A percentile compares a stretch with the other conserved stretches of the same genome.
These are phyloP conservation scores for Ophiostoma tasmaniense DNA, from an alignment of 2,329 filamentous ascomycete species.

Conservation along the genomic window DNA sequence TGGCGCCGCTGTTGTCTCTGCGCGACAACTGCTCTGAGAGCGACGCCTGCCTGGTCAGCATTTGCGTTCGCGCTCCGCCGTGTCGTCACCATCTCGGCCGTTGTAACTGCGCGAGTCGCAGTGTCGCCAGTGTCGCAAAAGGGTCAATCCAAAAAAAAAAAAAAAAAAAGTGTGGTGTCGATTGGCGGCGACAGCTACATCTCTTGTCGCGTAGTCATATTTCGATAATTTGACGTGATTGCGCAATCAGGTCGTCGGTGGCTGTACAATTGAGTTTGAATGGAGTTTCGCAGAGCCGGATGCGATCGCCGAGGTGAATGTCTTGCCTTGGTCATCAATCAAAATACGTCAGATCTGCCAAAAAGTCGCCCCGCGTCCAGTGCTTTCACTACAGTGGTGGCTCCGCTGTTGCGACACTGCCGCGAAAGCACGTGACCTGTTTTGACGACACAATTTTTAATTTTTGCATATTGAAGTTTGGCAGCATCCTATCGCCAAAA, in stretches of 20 bases:
- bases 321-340: background rate
- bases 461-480: background rate
- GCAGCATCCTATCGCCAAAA: background rate
- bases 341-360: background rate
- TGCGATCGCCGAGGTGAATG: background rate
- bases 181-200: background rate
- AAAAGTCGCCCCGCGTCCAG: conserved; percentile 13
- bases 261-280: background rate
- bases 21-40: conserved; percentile 13
- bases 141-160: background rate
- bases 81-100: conserved; percentile 12
- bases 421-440: conserved; percentile 21
- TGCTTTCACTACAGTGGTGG: background rate
- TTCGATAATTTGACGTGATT: background rate
- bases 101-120: background rate
- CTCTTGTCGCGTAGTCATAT: background rate
- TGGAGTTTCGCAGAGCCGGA: background rate
- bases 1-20: conserved; percentile 11
- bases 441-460: background rate
- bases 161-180: no score
- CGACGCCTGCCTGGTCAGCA: conserved; percentile 11
- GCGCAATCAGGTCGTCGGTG: background rate
- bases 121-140: background rate
- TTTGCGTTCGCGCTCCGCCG: conserved; percentile 13
- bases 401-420: conserved; percentile 14